Percentiles rank a stretch among this genome's conserved stretches.
phyloP scores from a whole-genome alignment of 1,139 yeast genomes.

The Taiozyma sp. region DNA sequence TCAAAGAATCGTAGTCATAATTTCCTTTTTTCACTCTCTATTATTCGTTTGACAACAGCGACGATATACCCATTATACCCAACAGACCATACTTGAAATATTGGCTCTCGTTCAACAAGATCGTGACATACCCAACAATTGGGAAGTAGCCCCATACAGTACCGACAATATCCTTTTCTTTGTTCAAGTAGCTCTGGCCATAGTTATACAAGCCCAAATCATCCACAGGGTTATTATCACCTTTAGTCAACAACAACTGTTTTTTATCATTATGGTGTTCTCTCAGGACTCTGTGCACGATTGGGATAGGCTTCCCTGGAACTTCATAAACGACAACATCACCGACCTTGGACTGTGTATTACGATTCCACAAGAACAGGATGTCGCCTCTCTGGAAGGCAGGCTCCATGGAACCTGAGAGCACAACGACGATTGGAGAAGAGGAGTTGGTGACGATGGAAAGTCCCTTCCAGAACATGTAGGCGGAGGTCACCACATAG shows the following conservation, averaged over 20 bases:
- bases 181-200: conserved; percentile 70
- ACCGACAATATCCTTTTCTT: conserved; percentile 76
- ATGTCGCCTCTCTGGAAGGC: conserved; percentile 99
- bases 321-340: conserved; percentile 95
- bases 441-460: conserved; percentile 76
- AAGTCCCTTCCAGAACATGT: conserved; percentile 85
- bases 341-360: conserved; percentile 66
- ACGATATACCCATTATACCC: conserved; percentile 59
- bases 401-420: conserved; percentile 99
- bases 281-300: conserved; percentile 90
- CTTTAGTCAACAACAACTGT: conserved; percentile 85
- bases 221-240: conserved; percentile 92
- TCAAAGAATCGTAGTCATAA: neutral
- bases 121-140: conserved; percentile 86
- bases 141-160: conserved; percentile 91
- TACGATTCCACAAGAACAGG: conserved; percentile 84
- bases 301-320: conserved; percentile 76
- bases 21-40: neutral
- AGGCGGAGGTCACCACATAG: conserved; percentile 82
- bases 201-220: conserved; percentile 82
- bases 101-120: conserved; percentile 82
- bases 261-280: conserved; percentile 54
- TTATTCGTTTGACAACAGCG: conserved; percentile 42
- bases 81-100: conserved; percentile 68
- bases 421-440: conserved; percentile 93